Conservation (phyloP, 257 asterid species). For the Nemophila menziesii region DNA sequence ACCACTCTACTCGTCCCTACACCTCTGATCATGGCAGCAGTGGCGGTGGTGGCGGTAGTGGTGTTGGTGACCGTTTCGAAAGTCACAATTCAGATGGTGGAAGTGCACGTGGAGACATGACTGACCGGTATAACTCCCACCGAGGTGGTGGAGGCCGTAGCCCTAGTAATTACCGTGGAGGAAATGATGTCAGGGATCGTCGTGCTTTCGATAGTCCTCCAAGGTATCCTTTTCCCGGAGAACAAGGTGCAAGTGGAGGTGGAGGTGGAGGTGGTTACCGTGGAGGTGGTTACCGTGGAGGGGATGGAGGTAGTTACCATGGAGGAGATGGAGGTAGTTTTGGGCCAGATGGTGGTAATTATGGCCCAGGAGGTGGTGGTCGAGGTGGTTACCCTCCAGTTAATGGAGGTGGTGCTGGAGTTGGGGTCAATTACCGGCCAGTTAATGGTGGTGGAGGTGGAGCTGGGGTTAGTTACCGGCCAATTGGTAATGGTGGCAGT, state of each 20-base stretch:
- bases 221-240: background rate
- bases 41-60: background rate
- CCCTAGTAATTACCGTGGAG: slow-evolving; percentile 8
- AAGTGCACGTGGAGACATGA: slow-evolving; percentile 10
- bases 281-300: background rate
- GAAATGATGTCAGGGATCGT: slow-evolving; percentile 1
- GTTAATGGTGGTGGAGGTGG: slow-evolving; percentile 32
- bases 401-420: slow-evolving; percentile 20
- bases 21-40: slow-evolving; percentile 16
- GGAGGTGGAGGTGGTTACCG: background rate
- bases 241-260: background rate
- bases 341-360: slow-evolving; percentile 30
- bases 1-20: slow-evolving; percentile 6
- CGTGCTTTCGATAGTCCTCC: slow-evolving; percentile 10
- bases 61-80: background rate
- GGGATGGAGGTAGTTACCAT: slow-evolving; percentile 12
- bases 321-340: slow-evolving; percentile 29
- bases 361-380: slow-evolving; percentile 22
- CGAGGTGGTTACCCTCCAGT: background rate
- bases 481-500: slow-evolving; percentile 17
- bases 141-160: slow-evolving; percentile 8
- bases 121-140: slow-evolving; percentile 10
- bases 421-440: slow-evolving; percentile 32
- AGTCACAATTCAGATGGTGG: slow-evolving; percentile 3
- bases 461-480: slow-evolving; percentile 24